These are phyloP conservation scores for Heterobasidion annosum DNA, from an alignment of 1,284 basidiomycete genomes.

Conservation along the genomic window DNA sequence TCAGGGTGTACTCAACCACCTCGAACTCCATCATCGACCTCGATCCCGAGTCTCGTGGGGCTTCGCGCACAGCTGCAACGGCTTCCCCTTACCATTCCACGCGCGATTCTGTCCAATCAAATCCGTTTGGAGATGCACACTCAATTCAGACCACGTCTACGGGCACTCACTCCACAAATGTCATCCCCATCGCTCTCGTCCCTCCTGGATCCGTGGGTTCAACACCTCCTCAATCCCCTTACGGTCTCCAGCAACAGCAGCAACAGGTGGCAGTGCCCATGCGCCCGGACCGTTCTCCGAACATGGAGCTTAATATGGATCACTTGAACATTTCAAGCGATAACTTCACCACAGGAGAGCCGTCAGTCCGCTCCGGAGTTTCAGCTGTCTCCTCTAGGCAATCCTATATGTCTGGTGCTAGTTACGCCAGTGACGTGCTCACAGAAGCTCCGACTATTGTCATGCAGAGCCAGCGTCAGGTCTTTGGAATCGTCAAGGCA, in stretches of 20 bases:
- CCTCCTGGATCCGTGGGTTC: slow-evolving; percentile 39
- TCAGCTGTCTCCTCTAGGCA: slow-evolving; percentile 46
- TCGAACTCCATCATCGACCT: slow-evolving; percentile 47
- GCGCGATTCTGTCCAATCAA: slow-evolving; percentile 30
- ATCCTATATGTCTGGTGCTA: slow-evolving; percentile 67
- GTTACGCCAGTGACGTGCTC: slow-evolving; percentile 68
- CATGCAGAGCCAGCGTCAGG: slow-evolving; percentile 58
- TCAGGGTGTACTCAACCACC: slow-evolving; percentile 36
- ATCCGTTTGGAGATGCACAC: slow-evolving; percentile 69
- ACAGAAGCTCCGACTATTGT: slow-evolving; percentile 76
- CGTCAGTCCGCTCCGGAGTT: slow-evolving; percentile 45
- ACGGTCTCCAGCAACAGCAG: slow-evolving; percentile 1
- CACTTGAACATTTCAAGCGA: slow-evolving; percentile 55
- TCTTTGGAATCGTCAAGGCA: slow-evolving; percentile 67
- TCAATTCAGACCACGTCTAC: slow-evolving; percentile 70
- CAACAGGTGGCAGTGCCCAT: slow-evolving; percentile 23
- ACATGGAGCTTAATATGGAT: slow-evolving; percentile 51
- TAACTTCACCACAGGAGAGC: slow-evolving; percentile 29
- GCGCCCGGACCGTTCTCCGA: slow-evolving; percentile 55
- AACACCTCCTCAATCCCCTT: slow-evolving; percentile 15
- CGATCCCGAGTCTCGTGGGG: slow-evolving; percentile 37
- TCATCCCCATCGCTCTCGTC: slow-evolving; percentile 76
- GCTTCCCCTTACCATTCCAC: slow-evolving; percentile 12
- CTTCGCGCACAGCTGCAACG: slow-evolving; percentile 17
- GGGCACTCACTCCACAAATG: slow-evolving; percentile 68